A percentile compares a stretch with the other conserved stretches of the same genome.
Evolutionary conservation across 768 basidiomycete genomes (phyloP).

Genomic region (Sutorius australiensis): DNA sequence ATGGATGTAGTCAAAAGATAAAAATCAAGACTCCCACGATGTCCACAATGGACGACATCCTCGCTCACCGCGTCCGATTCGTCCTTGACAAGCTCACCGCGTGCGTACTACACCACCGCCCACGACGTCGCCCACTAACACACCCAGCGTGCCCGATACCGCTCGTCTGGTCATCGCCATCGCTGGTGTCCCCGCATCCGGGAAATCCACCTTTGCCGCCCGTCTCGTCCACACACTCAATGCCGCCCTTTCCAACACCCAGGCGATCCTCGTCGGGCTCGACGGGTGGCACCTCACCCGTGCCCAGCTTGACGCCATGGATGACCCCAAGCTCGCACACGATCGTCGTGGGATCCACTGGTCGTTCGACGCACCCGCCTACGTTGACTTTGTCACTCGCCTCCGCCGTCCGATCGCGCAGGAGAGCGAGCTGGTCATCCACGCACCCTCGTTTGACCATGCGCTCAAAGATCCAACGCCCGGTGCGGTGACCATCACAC

Average conservation of each 20-base stretch:
- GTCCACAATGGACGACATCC: constrained; percentile 33
- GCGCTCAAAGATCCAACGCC: constrained; percentile 80
- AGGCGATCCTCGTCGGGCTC: constrained; percentile 67
- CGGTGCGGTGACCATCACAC: constrained; percentile 52
- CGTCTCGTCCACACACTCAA: constrained; percentile 56
- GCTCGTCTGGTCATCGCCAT: constrained; percentile 66
- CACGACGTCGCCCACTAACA: neutral
- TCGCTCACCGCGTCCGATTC: constrained; percentile 36
- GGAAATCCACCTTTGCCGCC: constrained; percentile 76
- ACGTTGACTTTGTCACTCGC: constrained; percentile 60
- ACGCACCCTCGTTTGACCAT: constrained; percentile 85
- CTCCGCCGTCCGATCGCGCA: constrained; percentile 38
- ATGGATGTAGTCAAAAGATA: too few relatives aligned
- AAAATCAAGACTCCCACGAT: neutral
- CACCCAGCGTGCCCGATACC: constrained; percentile 13
- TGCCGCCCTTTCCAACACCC: constrained; percentile 27
- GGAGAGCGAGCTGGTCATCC: constrained; percentile 30
- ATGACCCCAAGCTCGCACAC: constrained; percentile 73
- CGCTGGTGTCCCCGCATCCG: constrained; percentile 78
- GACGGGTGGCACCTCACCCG: constrained; percentile 94
- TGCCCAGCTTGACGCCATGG: constrained; percentile 68
- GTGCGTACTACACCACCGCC: constrained; percentile 27
- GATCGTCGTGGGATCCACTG: constrained; percentile 83
- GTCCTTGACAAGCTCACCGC: constrained; percentile 36
- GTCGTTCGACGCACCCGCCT: constrained; percentile 82